Evolutionary conservation across 345 rosid species (phyloP), one percentile per base, ranked within the genome.

Genomic region (Pistacia vera): DNA sequence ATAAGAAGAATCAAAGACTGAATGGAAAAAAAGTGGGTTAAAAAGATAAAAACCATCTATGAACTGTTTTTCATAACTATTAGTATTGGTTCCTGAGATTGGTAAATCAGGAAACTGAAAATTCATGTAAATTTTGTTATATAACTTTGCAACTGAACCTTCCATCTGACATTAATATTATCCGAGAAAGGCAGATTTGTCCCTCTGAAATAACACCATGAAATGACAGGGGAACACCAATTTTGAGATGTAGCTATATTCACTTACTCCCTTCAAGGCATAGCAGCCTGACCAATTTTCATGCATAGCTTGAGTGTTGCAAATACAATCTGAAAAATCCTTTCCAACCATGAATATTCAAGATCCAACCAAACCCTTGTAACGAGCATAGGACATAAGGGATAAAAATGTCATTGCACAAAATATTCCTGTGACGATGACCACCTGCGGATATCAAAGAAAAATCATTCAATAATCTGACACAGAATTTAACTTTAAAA

Each of bases 301-400:
- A 18, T 12, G 35, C 33, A 35, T 2, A 2, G 62, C 5, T 0
- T 2, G 62, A 33, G 63, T 38, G 59, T 8, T 14, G 41, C 25
- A 66, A 13, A 8, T 63, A 16, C 64, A 71, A 18, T 62, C 18
- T 35, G 22, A 36, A 49, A 28, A 55, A 36, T 63, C 55, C 49
- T 18, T 70, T 70, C 28, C 68, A 8, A 12, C 46, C 41, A 17
- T n/a, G 59, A 73, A 72, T 36, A 7, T 2, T 90, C 87, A 96
- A 66, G 98, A 91, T 78, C 99, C 98, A 17, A 96, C 92, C 71
- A 93, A 85, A 46, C 98, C 97, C 85, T 96, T 96, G 82, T 81
- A 80, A 63, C 97, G 91, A 67, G 99, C 97, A 70, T 90, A 94
- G 2, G 97, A 86, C 83, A 93, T 88, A 28, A 92, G 83, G 58